Conservation (phyloP, 176 grass and related monocot species). For the Luzula sylvatica region DNA sequence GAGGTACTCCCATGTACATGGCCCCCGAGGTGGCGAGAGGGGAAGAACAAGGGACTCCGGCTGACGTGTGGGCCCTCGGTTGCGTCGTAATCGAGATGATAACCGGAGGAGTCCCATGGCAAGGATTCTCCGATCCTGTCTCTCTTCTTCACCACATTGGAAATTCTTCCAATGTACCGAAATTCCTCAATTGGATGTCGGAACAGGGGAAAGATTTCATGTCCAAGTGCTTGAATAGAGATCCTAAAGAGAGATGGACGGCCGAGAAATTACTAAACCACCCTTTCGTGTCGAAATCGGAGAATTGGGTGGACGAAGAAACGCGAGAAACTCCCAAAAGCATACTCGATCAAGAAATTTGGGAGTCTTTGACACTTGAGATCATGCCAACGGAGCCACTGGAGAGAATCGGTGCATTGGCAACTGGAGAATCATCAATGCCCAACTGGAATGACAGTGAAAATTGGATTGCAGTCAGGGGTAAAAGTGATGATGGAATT, state of each 20-base stretch:
- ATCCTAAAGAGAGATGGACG: conserved; percentile 19
- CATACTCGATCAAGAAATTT: conserved; percentile 24
- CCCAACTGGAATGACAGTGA: not conserved
- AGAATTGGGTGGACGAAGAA: no score
- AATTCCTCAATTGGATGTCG: conserved; percentile 12
- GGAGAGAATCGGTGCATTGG: not conserved
- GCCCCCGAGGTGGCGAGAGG: conserved; percentile 19
- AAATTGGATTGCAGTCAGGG: not conserved
- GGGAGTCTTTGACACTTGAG: conserved; percentile 31
- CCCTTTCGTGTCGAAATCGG: not conserved
- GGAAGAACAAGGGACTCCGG: conserved; percentile 17
- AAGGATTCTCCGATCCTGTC: not conserved
- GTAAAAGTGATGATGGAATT: conserved; percentile 16
- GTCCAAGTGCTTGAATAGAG: conserved; percentile 15
- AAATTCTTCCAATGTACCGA: conserved; percentile 15
- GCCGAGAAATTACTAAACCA: conserved; percentile 14
- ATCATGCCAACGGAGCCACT: conserved; percentile 26
- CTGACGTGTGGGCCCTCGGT: conserved; percentile 20
- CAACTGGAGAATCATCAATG: not conserved
- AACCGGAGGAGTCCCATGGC: conserved; percentile 23
- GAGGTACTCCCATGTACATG: conserved; percentile 9
- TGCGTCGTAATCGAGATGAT: conserved; percentile 25
- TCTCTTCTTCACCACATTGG: conserved; percentile 20
- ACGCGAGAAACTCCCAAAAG: conserved; percentile 26
- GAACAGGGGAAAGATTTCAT: conserved; percentile 25